phyloP scores from a whole-genome alignment of 352 stramenopile genomes.

The Globisporangium camurandrum region DNA sequence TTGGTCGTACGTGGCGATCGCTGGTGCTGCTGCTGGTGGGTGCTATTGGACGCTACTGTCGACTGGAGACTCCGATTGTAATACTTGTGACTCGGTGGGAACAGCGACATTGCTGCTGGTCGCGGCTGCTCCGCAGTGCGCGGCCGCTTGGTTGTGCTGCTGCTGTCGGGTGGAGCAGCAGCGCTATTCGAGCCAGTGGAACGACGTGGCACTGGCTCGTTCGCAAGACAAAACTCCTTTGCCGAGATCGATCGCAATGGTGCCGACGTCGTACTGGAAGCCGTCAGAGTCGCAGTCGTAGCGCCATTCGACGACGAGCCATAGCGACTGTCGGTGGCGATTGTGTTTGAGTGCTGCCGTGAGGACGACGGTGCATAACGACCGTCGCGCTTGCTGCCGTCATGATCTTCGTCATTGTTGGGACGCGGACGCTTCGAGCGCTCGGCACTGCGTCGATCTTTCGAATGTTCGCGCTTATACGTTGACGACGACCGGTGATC shows the following conservation, averaged over 20 bases:
- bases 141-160: constrained; percentile 7
- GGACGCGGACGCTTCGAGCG: constrained; percentile 6
- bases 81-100: constrained; percentile 5
- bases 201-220: constrained; percentile 20
- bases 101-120: neutral
- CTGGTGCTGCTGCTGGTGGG: neutral
- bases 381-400: neutral
- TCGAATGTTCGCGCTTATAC: neutral
- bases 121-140: neutral
- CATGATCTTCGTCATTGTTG: neutral
- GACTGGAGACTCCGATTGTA: too few relatives aligned
- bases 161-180: neutral
- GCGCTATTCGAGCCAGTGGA: too few relatives aligned
- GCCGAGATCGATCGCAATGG: constrained; percentile 33
- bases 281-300: too few relatives aligned
- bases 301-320: neutral
- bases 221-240: constrained; percentile 48
- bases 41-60: too few relatives aligned
- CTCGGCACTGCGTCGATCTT: neutral
- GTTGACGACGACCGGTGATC: too few relatives aligned
- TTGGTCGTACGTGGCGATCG: constrained; percentile 6
- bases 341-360: constrained; percentile 1
- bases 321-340: neutral
- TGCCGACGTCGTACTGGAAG: too few relatives aligned
- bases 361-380: neutral